Conservation (phyloP, 1,139 yeast species). For the Blastobotrys raffinosifermentans region DNA sequence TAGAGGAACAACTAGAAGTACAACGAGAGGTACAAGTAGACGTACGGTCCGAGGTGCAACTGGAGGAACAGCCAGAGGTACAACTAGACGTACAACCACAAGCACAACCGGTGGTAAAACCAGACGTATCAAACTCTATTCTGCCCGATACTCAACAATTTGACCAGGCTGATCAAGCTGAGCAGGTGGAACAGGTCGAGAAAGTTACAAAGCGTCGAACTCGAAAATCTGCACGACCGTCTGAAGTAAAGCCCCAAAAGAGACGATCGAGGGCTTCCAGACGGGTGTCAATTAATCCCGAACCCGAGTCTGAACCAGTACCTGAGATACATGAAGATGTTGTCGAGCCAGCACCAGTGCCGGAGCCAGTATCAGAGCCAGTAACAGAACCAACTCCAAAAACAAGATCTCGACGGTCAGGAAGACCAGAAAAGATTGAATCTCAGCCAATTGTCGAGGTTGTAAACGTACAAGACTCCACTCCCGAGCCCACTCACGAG, state of each 20-base stretch:
- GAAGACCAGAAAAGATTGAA: no score
- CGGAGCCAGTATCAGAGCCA: constrained; percentile 2
- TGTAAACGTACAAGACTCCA: no score
- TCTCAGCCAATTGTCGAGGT: no score
- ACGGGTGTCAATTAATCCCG: no score
- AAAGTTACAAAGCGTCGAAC: constrained; percentile 2
- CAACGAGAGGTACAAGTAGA: background rate
- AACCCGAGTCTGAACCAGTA: no score
- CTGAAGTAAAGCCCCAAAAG: no score
- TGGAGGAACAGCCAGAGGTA: background rate
- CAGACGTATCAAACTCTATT: background rate
- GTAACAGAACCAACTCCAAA: no score
- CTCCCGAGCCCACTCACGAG: no score
- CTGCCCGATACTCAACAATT: background rate
- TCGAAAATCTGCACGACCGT: background rate
- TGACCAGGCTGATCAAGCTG: background rate
- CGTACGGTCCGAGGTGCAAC: background rate
- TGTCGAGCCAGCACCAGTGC: constrained; percentile 4
- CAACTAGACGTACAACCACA: background rate
- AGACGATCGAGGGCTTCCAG: no score
- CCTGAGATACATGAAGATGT: no score
- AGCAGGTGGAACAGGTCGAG: background rate
- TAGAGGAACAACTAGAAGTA: background rate
- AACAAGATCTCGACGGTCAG: no score
- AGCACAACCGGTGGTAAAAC: background rate